Evolutionary conservation across 2,329 filamentous ascomycete species (phyloP), one percentile per base, ranked within the genome.

Genomic region (Fulvia fulva): DNA sequence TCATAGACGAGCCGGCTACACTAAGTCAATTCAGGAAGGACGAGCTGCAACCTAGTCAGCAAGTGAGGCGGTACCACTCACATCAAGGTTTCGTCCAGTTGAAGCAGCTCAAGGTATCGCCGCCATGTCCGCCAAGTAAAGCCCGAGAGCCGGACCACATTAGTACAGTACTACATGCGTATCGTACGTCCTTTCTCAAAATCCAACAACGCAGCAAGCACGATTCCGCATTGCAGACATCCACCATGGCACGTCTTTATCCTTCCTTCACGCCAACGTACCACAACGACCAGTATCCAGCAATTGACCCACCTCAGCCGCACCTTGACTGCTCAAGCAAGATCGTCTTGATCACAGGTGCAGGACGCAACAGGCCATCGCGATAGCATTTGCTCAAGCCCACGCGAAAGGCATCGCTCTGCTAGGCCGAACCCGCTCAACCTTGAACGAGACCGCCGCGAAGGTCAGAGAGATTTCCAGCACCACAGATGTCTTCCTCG

Each of bases 271-370:
- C 76, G 50, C 60, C 65, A 55, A 73, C 63, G 3, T 75, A 68
- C 63, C 76, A 76, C 63, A 68, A 63, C 12, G 66, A 68, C 21
- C 65, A 71, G 3, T 73, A 77, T 56, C 62, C 67, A 16, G 67
- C 73, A 21, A 72, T 78, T 34, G 75, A 72, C 25, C 76, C 77
- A 6, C 69, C 66, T 5, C 73, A 71, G 8, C 73, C 78, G 1
- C 72, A 73, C 51, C 71, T 79, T 44, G 76, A 74, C 22, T 72
- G 70, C 52, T 69, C 67, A 51, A 73, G 71, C 52, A 79, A 77
- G 59, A 73, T 66, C 7, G 63, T 79, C 11, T 4, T 79, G 4
- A 58, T 64, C 47, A 66, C 63, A 22, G 60, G 63, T 19, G 63
- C 51, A 5, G 62, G 63, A 22, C 34, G 58, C 16, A 62, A 7